These are phyloP conservation scores for Gynostemma pentaphyllum DNA, from an alignment of 306 rosid species.

Conservation along the genomic window DNA sequence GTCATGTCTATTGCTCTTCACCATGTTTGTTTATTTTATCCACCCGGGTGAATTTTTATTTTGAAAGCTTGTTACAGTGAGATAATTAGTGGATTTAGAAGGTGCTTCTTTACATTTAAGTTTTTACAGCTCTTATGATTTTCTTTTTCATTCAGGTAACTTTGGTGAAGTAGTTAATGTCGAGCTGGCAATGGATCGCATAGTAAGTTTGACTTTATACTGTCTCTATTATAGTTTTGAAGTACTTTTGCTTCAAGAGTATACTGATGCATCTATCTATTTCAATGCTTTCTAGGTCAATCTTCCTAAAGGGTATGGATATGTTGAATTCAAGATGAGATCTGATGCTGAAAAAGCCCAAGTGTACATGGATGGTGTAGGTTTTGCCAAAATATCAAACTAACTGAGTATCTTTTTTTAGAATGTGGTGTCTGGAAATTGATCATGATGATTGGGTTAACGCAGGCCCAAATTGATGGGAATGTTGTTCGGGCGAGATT, in stretches of 20 bases:
- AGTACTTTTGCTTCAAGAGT: background rate
- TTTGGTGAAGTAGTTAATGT: conserved; percentile 87
- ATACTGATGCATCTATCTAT: background rate
- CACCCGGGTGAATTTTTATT: background rate
- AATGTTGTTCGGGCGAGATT: conserved; percentile 78
- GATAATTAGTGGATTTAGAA: background rate
- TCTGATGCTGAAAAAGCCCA: conserved; percentile 88
- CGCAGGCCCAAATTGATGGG: conserved; percentile 98
- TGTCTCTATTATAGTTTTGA: conserved; percentile 6
- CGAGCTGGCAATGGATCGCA: conserved; percentile 87
- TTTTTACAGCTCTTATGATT: background rate
- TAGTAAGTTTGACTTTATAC: conserved; percentile 55
- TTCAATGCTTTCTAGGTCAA: conserved; percentile 45
- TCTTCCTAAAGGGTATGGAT: conserved; percentile 92
- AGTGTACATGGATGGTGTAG: conserved; percentile 83
- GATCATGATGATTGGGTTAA: conserved; percentile 13
- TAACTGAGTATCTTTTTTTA: conserved; percentile 3
- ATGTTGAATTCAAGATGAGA: conserved; percentile 86
- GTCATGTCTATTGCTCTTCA: background rate
- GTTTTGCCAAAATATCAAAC: conserved; percentile 20
- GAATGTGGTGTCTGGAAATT: background rate
- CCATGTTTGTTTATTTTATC: background rate
- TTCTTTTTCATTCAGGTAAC: conserved; percentile 38
- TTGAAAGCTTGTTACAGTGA: background rate
- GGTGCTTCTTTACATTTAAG: background rate